Base-by-base conservation (phyloP, 805 yeast species). In the Candida gorgasii region DNA sequence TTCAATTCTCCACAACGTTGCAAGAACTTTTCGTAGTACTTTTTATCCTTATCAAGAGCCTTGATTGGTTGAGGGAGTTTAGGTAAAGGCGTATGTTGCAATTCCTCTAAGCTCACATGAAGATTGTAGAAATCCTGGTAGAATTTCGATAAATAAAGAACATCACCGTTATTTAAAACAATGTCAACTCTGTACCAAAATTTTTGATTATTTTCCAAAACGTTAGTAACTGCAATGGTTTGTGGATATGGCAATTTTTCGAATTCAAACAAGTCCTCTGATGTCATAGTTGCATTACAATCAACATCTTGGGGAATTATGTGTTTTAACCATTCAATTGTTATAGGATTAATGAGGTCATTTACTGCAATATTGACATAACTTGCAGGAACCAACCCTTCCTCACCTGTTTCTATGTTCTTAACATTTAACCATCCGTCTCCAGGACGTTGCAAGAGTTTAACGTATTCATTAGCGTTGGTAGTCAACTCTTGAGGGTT, bases 391-490 rank as follows among this genome's bases (percentile, higher is more conserved):
- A 69, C 61, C 4, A 62, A 49, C 0, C 75, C 75, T 8, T 23
- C 42, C 11, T 43, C 35, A 23, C 46, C 50, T 8, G 54, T 47
- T 31, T 57, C 61, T 18, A 68, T 45, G 14, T 48, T 44, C 43
- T 60, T 61, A 3, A 69, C 73, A 28, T 52, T 44, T 18, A 69
- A 42, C 74, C 73, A 68, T 17, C 74, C 75, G 46, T 66, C 65
- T 2, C 72, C 73, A 2, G 62, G 64, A 20, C 67, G 52, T 16
- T 63, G 61, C 4, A 68, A 24, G 11, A 68, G 48, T 42, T 60
- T 61, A 26, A 67, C 50, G 46, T 59, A 61, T 11, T 65, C 69
- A 5, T 57, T 53, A 12, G 57, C 44, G 7, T 43, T 44, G 3
- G 65, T 55, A 8, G 56, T 45, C 19, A 69, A 45, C 40, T 69